These are phyloP conservation scores for Ophiostoma angusticollis DNA, from an alignment of 2,329 filamentous ascomycete species.

Conservation along the genomic window DNA sequence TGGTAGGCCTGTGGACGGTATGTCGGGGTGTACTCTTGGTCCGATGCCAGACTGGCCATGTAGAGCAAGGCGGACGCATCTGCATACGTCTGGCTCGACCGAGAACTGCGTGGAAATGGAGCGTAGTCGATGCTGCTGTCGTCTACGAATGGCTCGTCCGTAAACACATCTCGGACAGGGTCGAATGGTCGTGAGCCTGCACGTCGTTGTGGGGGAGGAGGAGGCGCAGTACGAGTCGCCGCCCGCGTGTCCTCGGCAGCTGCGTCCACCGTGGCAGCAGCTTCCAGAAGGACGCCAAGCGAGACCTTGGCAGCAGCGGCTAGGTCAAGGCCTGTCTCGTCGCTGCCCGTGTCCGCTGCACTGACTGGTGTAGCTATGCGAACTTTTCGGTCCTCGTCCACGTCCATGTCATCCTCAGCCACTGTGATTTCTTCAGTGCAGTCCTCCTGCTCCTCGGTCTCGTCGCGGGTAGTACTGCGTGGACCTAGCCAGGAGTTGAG, in stretches of 20 bases:
- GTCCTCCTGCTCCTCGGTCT: conserved; percentile 10
- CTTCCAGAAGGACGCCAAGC: not conserved
- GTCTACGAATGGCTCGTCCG: conserved; percentile 13
- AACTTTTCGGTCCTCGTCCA: conserved; percentile 13
- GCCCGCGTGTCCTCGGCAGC: not conserved
- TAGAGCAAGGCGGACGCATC: conserved; percentile 8
- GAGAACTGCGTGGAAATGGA: not conserved
- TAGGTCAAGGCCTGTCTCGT: too few relatives aligned
- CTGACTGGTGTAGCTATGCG: conserved; percentile 12
- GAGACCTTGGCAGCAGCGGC: not conserved
- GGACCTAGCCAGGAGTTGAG: conserved; percentile 13
- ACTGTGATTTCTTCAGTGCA: conserved; percentile 8
- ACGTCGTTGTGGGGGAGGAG: conserved; percentile 1
- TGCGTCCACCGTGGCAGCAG: conserved; percentile 1
- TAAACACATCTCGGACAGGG: conserved; percentile 31
- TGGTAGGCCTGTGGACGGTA: conserved; percentile 4
- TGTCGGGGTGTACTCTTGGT: conserved; percentile 8
- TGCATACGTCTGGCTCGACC: conserved; percentile 9
- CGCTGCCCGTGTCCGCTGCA: not conserved
- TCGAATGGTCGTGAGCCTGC: conserved; percentile 29
- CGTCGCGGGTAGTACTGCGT: conserved; percentile 6
- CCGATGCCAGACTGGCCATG: conserved; percentile 10
- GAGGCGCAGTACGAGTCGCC: not conserved
- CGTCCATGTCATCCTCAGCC: conserved; percentile 5
- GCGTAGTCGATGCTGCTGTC: conserved; percentile 2